Evolutionary conservation across 2,329 filamentous ascomycete species (phyloP).

Genomic region (Fusarium torreyae): DNA sequence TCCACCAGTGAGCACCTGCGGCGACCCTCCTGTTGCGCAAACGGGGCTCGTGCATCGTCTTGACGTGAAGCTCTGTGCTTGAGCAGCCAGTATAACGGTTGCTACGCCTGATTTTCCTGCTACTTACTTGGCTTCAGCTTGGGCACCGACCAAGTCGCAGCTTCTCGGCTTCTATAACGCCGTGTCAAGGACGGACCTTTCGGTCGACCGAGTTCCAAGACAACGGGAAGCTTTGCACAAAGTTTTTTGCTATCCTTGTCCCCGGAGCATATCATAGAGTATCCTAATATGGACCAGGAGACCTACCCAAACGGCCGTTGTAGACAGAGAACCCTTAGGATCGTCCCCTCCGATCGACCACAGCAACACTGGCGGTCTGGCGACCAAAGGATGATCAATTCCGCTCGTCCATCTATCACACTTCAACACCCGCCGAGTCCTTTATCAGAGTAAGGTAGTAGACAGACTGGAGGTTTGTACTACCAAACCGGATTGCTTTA

Average conservation of each 20-base stretch:
- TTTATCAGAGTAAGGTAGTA: not conserved
- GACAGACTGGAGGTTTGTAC: constrained; percentile 16
- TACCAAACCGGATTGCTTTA: constrained; percentile 12
- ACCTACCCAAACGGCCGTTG: not conserved
- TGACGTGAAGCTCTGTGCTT: constrained; percentile 25
- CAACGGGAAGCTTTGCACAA: constrained; percentile 17
- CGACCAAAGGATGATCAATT: constrained; percentile 35
- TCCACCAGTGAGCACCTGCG: constrained; percentile 33
- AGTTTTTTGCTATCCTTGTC: constrained; percentile 13
- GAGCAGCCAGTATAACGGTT: constrained; percentile 14
- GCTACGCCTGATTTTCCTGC: constrained; percentile 2
- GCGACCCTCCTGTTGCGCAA: constrained; percentile 27
- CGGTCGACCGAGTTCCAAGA: constrained; percentile 37
- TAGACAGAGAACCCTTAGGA: constrained; percentile 11
- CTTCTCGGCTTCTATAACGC: constrained; percentile 15
- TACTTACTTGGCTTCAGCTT: constrained; percentile 27
- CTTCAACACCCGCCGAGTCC: not conserved
- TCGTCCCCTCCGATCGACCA: constrained; percentile 37
- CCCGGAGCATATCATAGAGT: constrained; percentile 2
- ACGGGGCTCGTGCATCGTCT: constrained; percentile 34
- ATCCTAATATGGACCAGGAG: constrained; percentile 14
- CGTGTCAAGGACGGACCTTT: constrained; percentile 15
- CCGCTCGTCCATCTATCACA: constrained; percentile 10
- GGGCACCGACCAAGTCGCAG: constrained; percentile 35
- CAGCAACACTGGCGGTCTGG: constrained; percentile 34